Conservation (phyloP, 2,329 filamentous ascomycete species). For the Geoglossum cookeanum region DNA sequence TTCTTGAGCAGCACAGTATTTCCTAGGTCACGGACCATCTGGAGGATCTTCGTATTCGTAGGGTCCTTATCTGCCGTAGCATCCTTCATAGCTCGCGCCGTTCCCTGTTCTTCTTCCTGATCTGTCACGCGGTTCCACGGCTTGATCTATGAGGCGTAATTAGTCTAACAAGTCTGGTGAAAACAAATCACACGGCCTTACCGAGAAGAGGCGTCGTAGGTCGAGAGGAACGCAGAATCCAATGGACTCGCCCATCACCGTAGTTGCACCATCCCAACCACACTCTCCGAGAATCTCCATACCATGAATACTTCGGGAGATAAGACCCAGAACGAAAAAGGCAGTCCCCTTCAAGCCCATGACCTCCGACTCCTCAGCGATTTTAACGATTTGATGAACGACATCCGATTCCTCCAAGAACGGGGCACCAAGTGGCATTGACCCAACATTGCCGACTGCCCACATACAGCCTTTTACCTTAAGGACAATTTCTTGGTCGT, state of each 20-base stretch:
- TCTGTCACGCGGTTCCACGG: constrained; percentile 3
- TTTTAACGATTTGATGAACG: constrained; percentile 67
- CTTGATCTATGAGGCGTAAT: background rate
- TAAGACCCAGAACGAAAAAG: constrained; percentile 85
- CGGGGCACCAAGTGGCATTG: constrained; percentile 89
- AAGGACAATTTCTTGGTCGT: constrained; percentile 67
- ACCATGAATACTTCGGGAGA: constrained; percentile 80
- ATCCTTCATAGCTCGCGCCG: constrained; percentile 32
- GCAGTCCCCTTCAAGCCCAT: constrained; percentile 89
- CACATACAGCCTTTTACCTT: constrained; percentile 95
- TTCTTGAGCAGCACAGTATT: constrained; percentile 87
- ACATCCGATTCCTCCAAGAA: constrained; percentile 85
- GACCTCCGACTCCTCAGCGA: constrained; percentile 73
- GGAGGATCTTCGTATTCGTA: constrained; percentile 55
- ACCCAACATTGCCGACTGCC: constrained; percentile 95
- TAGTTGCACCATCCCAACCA: constrained; percentile 86
- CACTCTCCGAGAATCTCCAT: constrained; percentile 76
- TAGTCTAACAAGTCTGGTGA: background rate
- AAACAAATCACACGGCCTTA: constrained; percentile 20
- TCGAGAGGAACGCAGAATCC: constrained; percentile 75
- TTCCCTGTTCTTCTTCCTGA: constrained; percentile 8
- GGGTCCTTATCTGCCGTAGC: constrained; percentile 42
- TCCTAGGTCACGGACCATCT: constrained; percentile 70
- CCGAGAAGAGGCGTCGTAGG: constrained; percentile 59
- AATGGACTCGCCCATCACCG: constrained; percentile 60